phyloP scores from a whole-genome alignment of 108 stramenopile species.

The Cylindrotheca fusiformis region DNA sequence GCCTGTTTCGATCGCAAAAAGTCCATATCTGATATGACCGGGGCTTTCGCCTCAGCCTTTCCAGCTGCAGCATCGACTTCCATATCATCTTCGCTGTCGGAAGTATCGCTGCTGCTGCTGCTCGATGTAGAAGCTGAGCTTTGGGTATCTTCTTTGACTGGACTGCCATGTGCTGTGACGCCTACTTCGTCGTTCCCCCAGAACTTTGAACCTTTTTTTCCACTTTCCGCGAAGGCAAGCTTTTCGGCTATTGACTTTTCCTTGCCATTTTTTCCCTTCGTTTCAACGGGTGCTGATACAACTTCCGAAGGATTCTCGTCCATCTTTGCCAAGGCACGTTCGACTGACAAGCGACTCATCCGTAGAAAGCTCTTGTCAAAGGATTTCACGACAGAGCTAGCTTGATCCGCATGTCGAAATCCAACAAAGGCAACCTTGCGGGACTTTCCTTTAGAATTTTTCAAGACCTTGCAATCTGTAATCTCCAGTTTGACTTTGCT shows the following conservation, averaged over 20 bases:
- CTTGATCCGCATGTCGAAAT: conserved; percentile 56
- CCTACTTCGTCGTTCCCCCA: conserved; percentile 83
- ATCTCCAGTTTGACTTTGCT: conserved; percentile 35
- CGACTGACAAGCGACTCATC: conserved; percentile 60
- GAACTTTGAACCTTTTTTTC: conserved; percentile 51
- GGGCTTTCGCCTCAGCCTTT: conserved; percentile 4
- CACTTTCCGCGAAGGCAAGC: background rate
- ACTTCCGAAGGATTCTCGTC: conserved; percentile 30
- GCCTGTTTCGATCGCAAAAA: conserved; percentile 78
- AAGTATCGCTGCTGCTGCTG: conserved; percentile 31
- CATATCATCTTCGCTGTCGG: conserved; percentile 23
- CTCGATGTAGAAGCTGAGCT: conserved; percentile 18
- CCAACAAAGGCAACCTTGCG: conserved; percentile 84
- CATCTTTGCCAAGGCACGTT: conserved; percentile 48
- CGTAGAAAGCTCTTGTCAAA: conserved; percentile 59
- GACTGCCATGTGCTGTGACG: background rate
- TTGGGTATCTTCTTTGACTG: conserved; percentile 10
- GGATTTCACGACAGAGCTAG: conserved; percentile 46
- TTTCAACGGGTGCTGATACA: conserved; percentile 11
- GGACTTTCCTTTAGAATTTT: conserved; percentile 53
- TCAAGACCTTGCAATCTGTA: conserved; percentile 75
- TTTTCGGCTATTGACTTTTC: conserved; percentile 2
- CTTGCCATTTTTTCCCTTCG: conserved; percentile 14
- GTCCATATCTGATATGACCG: conserved; percentile 60
- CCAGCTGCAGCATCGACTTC: background rate